Conservation (phyloP, 1,139 yeast species). For the Saccharomyces pastorianus region DNA sequence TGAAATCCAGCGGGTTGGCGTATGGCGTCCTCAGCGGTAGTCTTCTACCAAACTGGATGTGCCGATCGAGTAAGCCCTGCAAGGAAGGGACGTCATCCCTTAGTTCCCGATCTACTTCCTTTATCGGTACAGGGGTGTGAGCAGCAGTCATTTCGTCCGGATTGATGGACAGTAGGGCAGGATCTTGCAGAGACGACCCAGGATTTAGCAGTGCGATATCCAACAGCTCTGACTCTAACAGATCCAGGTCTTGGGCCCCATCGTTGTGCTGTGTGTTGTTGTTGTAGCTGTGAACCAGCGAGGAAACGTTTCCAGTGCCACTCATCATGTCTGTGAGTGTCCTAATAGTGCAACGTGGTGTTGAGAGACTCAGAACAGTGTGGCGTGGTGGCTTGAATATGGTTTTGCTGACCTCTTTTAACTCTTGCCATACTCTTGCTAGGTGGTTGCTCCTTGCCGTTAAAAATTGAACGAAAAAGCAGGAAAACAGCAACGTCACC, state of each 20-base stretch:
- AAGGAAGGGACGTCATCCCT: neutral
- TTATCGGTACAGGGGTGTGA: neutral
- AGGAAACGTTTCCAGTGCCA: neutral
- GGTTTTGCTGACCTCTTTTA: neutral
- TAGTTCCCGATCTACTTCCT: neutral
- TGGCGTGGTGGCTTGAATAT: neutral
- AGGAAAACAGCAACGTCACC: neutral
- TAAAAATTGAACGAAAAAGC: neutral
- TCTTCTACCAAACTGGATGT: constrained; percentile 19
- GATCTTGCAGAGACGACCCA: neutral
- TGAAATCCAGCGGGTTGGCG: constrained; percentile 16
- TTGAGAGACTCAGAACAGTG: neutral
- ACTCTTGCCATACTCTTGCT: neutral
- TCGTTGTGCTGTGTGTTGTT: neutral
- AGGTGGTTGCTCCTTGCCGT: neutral
- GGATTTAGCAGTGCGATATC: neutral
- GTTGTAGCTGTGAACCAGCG: neutral
- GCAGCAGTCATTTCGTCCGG: neutral
- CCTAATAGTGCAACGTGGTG: neutral
- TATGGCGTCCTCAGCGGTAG: constrained; percentile 17
- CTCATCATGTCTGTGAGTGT: neutral
- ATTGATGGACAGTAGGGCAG: neutral
- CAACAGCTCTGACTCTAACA: neutral
- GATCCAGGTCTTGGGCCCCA: neutral
- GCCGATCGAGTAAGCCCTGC: neutral